Conservation (phyloP, 2,329 filamentous ascomycete species). For the Aspergillus luchuensis region DNA sequence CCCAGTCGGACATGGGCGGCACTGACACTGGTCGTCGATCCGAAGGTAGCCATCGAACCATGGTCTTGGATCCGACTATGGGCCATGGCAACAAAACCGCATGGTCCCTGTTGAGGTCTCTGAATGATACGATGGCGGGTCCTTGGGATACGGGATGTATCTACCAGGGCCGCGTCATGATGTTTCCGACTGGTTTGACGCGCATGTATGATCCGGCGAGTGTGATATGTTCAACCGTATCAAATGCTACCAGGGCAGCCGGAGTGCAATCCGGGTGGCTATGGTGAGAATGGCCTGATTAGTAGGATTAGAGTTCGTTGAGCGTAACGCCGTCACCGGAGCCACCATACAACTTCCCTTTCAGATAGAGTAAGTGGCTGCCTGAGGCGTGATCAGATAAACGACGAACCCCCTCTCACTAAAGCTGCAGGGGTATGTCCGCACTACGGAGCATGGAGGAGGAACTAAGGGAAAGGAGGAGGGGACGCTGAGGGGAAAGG, state of each 20-base stretch:
- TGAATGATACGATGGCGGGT: not conserved
- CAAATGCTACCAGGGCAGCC: not conserved
- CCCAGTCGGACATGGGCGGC: not conserved
- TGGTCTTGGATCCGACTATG: slow-evolving; percentile 1
- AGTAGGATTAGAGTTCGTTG: slow-evolving; percentile 1
- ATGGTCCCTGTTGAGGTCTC: not conserved
- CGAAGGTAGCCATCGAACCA: slow-evolving; percentile 3
- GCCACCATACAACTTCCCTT: not conserved
- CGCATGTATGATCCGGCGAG: not conserved
- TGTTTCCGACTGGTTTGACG: not conserved
- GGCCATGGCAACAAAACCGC: not conserved
- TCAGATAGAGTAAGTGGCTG: slow-evolving; percentile 5
- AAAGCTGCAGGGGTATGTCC: not conserved
- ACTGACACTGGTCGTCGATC: not conserved
- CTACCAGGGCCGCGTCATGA: not conserved
- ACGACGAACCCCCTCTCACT: not conserved
- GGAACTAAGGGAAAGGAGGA: not conserved
- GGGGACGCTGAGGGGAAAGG: not conserved
- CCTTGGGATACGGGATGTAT: not conserved
- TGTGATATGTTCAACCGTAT: not conserved
- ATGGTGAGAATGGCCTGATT: not conserved
- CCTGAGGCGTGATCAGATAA: slow-evolving; percentile 10
- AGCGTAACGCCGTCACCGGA: not conserved
- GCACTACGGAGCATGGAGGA: not conserved
- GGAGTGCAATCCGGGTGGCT: not conserved